Percentiles rank a stretch among this genome's conserved stretches.
Conservation (phyloP, 2,329 filamentous ascomycete genomes). For the Dactylellina sp. region DNA sequence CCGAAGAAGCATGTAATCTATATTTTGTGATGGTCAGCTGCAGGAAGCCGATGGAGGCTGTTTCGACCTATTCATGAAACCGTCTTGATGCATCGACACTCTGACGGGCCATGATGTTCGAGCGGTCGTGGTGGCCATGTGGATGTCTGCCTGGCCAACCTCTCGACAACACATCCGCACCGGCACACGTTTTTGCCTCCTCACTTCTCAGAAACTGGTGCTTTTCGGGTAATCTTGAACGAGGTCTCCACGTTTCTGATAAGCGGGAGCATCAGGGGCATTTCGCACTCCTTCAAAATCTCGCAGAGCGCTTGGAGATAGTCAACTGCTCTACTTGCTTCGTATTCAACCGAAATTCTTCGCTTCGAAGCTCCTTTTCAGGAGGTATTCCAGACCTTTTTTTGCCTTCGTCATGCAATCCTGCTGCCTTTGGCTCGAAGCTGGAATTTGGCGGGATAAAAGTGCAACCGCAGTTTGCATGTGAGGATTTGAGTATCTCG, state of each 20-base stretch:
- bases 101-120: conserved; percentile 13
- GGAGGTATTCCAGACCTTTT: conserved; percentile 22
- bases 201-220: neutral
- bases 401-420: conserved; percentile 12
- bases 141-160: conserved; percentile 25
- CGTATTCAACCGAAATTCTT: conserved; percentile 38
- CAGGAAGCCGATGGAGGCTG: conserved; percentile 17
- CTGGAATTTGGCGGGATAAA: neutral
- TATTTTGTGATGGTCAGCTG: conserved; percentile 24
- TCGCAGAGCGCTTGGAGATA: conserved; percentile 47
- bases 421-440: conserved; percentile 12
- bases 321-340: conserved; percentile 24
- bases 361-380: conserved; percentile 31
- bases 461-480: neutral
- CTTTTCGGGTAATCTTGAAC: conserved; percentile 32
- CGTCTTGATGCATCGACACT: conserved; percentile 36
- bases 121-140: conserved; percentile 5
- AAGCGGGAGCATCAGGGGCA: conserved; percentile 47
- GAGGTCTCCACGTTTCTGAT: conserved; percentile 53
- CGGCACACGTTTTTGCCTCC: neutral
- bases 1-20: conserved; percentile 36
- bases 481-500: neutral
- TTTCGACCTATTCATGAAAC: conserved; percentile 46
- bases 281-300: conserved; percentile 38
- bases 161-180: conserved; percentile 4